These are phyloP conservation scores for Setaria italica DNA, from an alignment of 202 grass and related monocot genomes.

Conservation along the genomic window DNA sequence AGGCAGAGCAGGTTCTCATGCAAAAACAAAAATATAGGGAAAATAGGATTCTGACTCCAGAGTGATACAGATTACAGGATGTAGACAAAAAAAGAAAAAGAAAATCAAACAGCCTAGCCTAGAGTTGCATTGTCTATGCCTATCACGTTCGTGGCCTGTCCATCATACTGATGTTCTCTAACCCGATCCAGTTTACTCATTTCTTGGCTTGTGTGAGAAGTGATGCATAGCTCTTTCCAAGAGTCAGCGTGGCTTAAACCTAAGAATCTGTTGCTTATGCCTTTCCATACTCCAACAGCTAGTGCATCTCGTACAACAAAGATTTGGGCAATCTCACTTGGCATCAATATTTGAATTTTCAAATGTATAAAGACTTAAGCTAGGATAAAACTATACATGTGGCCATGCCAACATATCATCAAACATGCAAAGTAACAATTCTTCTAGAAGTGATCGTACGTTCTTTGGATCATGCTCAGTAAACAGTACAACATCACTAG, in stretches of 20 bases:
- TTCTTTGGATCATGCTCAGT: slow-evolving; percentile 29
- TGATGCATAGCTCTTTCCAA: neutral
- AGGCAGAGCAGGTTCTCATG: neutral
- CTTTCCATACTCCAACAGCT: neutral
- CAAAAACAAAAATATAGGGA: neutral
- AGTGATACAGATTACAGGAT: neutral
- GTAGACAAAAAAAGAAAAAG: neutral
- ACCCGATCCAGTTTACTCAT: neutral
- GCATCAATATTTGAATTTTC: neutral
- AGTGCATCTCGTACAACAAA: neutral
- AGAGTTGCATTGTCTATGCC: neutral
- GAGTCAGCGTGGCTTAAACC: neutral
- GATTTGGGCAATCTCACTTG: neutral
- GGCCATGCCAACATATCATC: slow-evolving; percentile 3
- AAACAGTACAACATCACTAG: slow-evolving; percentile 36
- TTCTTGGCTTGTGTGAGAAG: neutral
- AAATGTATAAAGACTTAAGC: neutral
- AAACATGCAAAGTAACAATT: neutral
- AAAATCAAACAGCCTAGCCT: neutral
- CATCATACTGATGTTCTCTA: neutral
- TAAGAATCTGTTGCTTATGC: neutral
- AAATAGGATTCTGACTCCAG: neutral
- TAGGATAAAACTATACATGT: slow-evolving; percentile 17
- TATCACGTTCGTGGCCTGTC: neutral
- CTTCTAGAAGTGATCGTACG: neutral